A percentile compares a stretch with the other conserved stretches of the same genome.
Evolutionary conservation across 2,329 filamentous ascomycete species (phyloP).

Genomic region (Trichothecium roseum): DNA sequence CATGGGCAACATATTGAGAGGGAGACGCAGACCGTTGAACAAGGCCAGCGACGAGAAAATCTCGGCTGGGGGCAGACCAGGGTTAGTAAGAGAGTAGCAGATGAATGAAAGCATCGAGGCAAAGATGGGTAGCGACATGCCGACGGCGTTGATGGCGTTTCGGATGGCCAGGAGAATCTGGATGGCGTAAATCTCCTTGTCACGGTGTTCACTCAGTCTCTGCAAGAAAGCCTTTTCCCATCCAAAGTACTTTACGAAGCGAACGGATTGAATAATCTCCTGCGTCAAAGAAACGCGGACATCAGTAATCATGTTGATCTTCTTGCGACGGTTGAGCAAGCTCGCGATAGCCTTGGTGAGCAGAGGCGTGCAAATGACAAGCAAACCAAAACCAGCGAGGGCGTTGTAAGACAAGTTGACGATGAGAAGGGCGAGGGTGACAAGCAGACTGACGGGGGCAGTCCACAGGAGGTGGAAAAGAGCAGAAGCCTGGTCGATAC

Average conservation of each 20-base stretch:
- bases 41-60: constrained; percentile 90
- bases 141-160: constrained; percentile 75
- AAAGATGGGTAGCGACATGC: constrained; percentile 82
- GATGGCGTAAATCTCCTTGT: constrained; percentile 70
- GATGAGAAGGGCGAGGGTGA: constrained; percentile 71
- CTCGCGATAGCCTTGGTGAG: constrained; percentile 68
- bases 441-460: constrained; percentile 63
- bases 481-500: constrained; percentile 77
- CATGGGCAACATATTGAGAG: constrained; percentile 78
- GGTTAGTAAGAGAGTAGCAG: constrained; percentile 59
- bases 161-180: constrained; percentile 74
- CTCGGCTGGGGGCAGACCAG: constrained; percentile 60
- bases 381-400: constrained; percentile 73
- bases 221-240: constrained; percentile 85
- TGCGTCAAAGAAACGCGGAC: constrained; percentile 85
- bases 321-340: constrained; percentile 63
- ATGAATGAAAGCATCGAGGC: constrained; percentile 94
- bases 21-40: constrained; percentile 85
- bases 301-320: constrained; percentile 90
- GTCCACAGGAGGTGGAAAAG: constrained; percentile 92
- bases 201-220: constrained; percentile 63
- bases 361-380: constrained; percentile 68
- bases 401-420: constrained; percentile 88
- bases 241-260: constrained; percentile 94
- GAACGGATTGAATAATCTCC: constrained; percentile 81